phyloP scores from a whole-genome alignment of 306 rosid species.

The Casuarina equisetifolia region DNA sequence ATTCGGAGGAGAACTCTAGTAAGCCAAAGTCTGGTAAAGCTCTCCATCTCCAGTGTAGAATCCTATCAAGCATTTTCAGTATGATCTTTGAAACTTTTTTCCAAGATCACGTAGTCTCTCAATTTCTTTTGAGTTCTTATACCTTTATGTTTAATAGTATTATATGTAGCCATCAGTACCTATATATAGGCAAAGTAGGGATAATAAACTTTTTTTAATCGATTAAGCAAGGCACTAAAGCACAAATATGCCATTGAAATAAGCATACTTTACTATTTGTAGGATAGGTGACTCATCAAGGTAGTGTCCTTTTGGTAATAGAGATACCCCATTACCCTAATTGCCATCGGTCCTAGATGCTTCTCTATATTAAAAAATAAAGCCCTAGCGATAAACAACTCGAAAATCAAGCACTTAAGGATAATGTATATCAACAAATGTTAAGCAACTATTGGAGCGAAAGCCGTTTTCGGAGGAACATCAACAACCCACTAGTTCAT shows the following conservation, averaged over 20 bases:
- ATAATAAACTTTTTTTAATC: slow-evolving; percentile 22
- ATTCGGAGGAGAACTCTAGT: background rate
- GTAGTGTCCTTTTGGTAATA: slow-evolving; percentile 11
- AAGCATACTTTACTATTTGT: slow-evolving; percentile 39
- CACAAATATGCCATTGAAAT: slow-evolving; percentile 29
- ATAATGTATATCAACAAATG: slow-evolving; percentile 38
- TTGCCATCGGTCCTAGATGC: slow-evolving; percentile 39
- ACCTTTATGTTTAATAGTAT: slow-evolving; percentile 33
- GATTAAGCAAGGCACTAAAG: slow-evolving; percentile 33
- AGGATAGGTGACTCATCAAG: slow-evolving; percentile 37
- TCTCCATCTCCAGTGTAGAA: slow-evolving; percentile 15
- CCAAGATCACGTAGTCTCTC: slow-evolving; percentile 34
- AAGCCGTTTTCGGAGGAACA: slow-evolving; percentile 45
- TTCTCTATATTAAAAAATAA: slow-evolving; percentile 12
- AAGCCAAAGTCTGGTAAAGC: background rate
- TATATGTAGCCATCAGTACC: slow-evolving; percentile 44
- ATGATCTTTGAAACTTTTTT: slow-evolving; percentile 30
- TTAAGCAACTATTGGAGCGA: slow-evolving; percentile 27
- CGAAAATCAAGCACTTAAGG: slow-evolving; percentile 30
- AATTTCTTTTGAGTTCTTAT: slow-evolving; percentile 14
- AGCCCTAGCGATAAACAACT: slow-evolving; percentile 26
- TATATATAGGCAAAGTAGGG: slow-evolving; percentile 37
- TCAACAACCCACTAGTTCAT: slow-evolving; percentile 40
- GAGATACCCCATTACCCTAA: slow-evolving; percentile 46
- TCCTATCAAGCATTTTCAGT: slow-evolving; percentile 35